These are phyloP conservation scores for Pascua guehoae DNA, from an alignment of 1,284 basidiomycete genomes.

Conservation along the genomic window DNA sequence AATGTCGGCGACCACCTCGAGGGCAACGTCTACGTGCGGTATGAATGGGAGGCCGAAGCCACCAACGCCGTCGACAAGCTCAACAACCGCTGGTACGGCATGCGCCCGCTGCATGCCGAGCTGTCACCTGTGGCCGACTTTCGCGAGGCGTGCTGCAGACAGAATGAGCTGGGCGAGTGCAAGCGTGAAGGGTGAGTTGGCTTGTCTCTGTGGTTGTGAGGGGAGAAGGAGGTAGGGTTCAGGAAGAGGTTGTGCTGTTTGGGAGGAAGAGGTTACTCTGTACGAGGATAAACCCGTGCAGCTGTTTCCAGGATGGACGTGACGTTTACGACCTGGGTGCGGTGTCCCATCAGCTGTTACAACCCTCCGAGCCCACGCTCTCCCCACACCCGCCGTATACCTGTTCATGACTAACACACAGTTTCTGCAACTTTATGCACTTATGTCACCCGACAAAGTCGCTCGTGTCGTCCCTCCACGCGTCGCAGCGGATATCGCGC, in stretches of 20 bases:
- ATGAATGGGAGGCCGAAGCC: slow-evolving; percentile 98
- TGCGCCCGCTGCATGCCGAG: slow-evolving; percentile 95
- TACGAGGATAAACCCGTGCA: not conserved
- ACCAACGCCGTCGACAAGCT: slow-evolving; percentile 86
- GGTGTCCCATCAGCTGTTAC: no score
- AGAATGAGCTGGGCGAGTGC: slow-evolving; percentile 96
- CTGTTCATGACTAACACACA: slow-evolving; percentile 42
- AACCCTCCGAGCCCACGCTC: no score
- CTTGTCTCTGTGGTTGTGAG: no score
- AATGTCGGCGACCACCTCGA: slow-evolving; percentile 99
- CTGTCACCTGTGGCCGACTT: slow-evolving; percentile 98
- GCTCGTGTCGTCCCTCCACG: slow-evolving; percentile 70
- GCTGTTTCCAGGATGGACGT: no score
- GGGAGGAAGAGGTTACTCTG: not conserved
- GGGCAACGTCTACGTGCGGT: slow-evolving; percentile 97
- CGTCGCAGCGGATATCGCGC: slow-evolving; percentile 78
- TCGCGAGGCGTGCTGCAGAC: slow-evolving; percentile 95
- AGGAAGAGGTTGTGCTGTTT: no score
- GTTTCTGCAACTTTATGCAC: slow-evolving; percentile 98
- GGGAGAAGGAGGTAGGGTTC: no score
- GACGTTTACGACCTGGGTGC: no score
- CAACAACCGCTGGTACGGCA: slow-evolving; percentile 97
- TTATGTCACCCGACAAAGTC: slow-evolving; percentile 78
- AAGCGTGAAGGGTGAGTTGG: slow-evolving; percentile 71
- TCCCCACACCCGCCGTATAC: not conserved